Base-by-base conservation (phyloP, 2,329 filamentous ascomycete genomes). In the Fusarium sp. region DNA sequence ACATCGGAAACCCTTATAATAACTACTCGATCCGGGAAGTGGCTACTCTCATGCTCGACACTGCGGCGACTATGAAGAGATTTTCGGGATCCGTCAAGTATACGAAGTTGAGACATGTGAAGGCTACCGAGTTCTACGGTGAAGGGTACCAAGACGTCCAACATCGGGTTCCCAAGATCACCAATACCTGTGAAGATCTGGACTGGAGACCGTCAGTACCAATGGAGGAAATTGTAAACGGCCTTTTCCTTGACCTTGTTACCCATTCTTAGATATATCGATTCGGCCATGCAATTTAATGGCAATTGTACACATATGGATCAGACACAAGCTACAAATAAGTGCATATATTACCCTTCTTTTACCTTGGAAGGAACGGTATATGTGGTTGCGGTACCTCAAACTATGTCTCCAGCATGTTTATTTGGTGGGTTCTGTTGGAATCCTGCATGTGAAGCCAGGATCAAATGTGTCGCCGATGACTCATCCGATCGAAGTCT, bases 41-140 rank as follows among this genome's bases (percentile, higher is more conserved):
- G 7, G n/a, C 40, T 22, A 43, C n/a, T 16, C 40, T 43, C 0
- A 43, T 43, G 20, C 40, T 20, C 0, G 40, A 22, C 0, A 22
- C 12, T 2, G n/a, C 40, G 7, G 20, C 12, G 0, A 22, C 40
- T 0, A 22, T 22, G 12, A 12, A 13, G 1, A 12, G 6, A 5
- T 20, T 43, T 8, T 5, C 13, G 40, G 40, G n/a, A 4, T 43
- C 20, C 7, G 2, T 43, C n/a, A 12, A 3, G 9, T 20, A 43
- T 29, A 20, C 20, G 1, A 43, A 43, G 13, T 22, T 43, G 40
- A 6, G n/a, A 5, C 1, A 22, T 13, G n/a, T 15, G n/a, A 13
- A 20, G n/a, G 12, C n/a, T 7, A 3, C 6, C 13, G n/a, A 8
- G 8, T 15, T 43, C 4, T 43, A 43, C 7, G 40, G 40, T 1